Evolutionary conservation across 202 grass and related monocot species (phyloP).

Genomic region (Carex arenaria): DNA sequence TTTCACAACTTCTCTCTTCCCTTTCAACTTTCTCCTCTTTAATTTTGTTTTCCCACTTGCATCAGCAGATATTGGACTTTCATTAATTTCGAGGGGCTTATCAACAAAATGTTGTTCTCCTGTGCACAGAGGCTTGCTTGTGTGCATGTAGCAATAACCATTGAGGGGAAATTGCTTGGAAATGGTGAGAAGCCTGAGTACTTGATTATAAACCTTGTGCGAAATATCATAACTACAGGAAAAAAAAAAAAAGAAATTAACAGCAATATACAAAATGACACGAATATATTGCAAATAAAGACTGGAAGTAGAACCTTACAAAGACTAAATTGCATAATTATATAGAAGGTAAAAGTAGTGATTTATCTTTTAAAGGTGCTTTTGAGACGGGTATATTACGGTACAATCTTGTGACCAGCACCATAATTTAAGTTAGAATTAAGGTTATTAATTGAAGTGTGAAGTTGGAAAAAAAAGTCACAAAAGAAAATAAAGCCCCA

Average conservation of each 20-base stretch:
- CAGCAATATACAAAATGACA: background rate
- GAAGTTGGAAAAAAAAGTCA: background rate
- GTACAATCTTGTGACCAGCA: background rate
- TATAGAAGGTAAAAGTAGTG: background rate
- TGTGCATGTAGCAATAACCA: conserved; percentile 43
- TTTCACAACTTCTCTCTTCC: conserved; percentile 73
- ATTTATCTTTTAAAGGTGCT: background rate
- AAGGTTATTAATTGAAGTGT: background rate
- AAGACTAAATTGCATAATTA: background rate
- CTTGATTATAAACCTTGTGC: conserved; percentile 40
- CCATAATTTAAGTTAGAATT: background rate
- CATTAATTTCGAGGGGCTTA: conserved; percentile 30
- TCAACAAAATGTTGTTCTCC: conserved; percentile 23
- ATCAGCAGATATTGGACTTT: conserved; percentile 13
- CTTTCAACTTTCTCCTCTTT: conserved; percentile 90
- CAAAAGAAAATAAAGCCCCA: no score
- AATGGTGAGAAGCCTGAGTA: conserved; percentile 2
- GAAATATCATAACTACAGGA: conserved; percentile 45
- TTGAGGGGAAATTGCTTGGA: conserved; percentile 17
- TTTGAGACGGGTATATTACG: background rate
- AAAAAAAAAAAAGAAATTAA: conserved; percentile 20
- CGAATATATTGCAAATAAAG: background rate
- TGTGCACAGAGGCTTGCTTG: conserved; percentile 21
- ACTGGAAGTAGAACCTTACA: background rate
- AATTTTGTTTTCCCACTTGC: conserved; percentile 38